These are phyloP conservation scores for Pichia heedii DNA, from an alignment of 805 yeast genomes.

Conservation along the genomic window DNA sequence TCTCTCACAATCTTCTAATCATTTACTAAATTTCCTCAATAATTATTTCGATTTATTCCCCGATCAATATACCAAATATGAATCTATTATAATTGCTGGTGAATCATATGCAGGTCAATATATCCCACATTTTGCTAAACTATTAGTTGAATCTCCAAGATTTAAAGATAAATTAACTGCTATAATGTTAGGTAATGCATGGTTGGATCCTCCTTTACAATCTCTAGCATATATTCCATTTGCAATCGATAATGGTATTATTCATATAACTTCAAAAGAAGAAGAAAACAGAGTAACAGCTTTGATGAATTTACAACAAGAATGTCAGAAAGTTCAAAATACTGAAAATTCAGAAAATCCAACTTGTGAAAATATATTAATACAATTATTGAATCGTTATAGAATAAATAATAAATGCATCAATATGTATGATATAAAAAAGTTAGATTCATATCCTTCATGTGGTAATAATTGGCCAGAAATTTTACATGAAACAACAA, in stretches of 20 bases:
- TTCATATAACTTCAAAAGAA: conserved; percentile 25
- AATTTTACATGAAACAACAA: conserved; percentile 38
- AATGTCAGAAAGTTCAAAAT: conserved; percentile 49
- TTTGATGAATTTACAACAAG: conserved; percentile 43
- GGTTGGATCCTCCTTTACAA: conserved; percentile 86
- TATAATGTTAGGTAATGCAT: conserved; percentile 81
- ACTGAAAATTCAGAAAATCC: conserved; percentile 13
- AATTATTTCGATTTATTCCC: conserved; percentile 68
- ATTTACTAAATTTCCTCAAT: conserved; percentile 57
- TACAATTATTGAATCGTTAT: conserved; percentile 26
- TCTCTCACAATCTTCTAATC: conserved; percentile 46
- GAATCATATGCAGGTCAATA: conserved; percentile 98
- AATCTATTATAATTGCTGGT: conserved; percentile 73
- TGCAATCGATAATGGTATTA: conserved; percentile 47
- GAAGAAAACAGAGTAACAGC: conserved; percentile 30
- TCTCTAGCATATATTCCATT: conserved; percentile 73
- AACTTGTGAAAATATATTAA: conserved; percentile 35
- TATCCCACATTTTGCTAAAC: conserved; percentile 76
- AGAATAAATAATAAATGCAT: conserved; percentile 39
- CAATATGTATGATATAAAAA: conserved; percentile 75
- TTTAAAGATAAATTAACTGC: conserved; percentile 44
- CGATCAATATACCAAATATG: conserved; percentile 41
- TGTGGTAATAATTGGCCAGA: conserved; percentile 95
- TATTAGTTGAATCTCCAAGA: conserved; percentile 39
- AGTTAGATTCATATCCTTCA: conserved; percentile 65